Percentiles rank a stretch among this genome's conserved stretches.
Evolutionary conservation across 2,329 filamentous ascomycete species (phyloP).

Genomic region (Epichloe elymi): DNA sequence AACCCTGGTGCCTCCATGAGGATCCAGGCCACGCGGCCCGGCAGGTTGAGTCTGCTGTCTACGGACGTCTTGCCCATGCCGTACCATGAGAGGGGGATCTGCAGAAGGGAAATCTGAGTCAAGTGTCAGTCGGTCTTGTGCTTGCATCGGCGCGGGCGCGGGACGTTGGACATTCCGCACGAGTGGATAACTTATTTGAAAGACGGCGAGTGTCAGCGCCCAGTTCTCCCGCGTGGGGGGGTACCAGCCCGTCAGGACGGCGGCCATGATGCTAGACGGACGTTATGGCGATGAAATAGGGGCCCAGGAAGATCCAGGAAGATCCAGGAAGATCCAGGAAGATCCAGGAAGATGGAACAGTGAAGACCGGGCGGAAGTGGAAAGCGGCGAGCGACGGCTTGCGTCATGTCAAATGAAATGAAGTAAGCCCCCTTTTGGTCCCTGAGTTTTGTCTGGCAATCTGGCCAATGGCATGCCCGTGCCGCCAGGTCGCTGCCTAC

Average conservation of each 20-base stretch:
- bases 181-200: constrained; percentile 38
- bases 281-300: too few species aligned
- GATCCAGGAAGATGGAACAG: too few species aligned
- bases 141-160: not conserved
- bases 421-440: too few species aligned
- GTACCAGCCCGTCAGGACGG: constrained; percentile 40
- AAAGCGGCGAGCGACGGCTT: too few species aligned
- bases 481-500: too few species aligned
- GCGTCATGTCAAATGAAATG: too few species aligned
- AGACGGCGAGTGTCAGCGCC: constrained; percentile 36
- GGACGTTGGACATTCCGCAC: constrained; percentile 19
- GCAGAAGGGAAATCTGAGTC: constrained; percentile 51
- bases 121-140: not conserved
- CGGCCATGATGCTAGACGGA: constrained; percentile 19
- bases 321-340: too few species aligned
- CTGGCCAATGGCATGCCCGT: too few species aligned
- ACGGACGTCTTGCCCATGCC: constrained; percentile 87
- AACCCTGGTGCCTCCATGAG: constrained; percentile 78
- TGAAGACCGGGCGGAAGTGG: too few species aligned
- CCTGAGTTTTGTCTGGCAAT: too few species aligned
- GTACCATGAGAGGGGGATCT: constrained; percentile 69
- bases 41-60: constrained; percentile 64
- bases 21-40: constrained; percentile 76
- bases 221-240: constrained; percentile 46
- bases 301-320: too few species aligned